Evolutionary conservation across 768 basidiomycete genomes (phyloP).

Genomic region (Cystofilobasidium capitatum): DNA sequence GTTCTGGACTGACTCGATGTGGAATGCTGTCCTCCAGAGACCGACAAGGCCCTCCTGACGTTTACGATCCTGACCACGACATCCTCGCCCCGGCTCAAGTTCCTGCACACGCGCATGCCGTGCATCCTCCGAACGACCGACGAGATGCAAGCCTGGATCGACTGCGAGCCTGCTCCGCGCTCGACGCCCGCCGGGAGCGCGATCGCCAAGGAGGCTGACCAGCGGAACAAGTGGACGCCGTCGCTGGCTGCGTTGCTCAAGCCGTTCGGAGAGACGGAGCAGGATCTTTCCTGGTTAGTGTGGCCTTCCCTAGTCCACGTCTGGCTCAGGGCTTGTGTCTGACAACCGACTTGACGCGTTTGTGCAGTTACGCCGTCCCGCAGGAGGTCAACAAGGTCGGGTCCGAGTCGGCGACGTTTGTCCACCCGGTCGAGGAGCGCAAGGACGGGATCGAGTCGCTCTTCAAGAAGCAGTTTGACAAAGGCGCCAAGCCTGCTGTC

Average conservation of each 20-base stretch:
- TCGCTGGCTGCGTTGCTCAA: conserved; percentile 53
- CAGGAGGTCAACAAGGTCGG: conserved; percentile 87
- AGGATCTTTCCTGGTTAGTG: conserved; percentile 62
- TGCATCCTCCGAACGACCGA: conserved; percentile 60
- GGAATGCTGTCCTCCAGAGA: neutral
- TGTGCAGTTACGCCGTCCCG: conserved; percentile 68
- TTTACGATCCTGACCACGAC: conserved; percentile 84
- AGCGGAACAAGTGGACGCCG: conserved; percentile 47
- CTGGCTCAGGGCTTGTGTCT: too few species aligned
- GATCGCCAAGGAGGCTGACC: conserved; percentile 18
- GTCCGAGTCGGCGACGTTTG: conserved; percentile 66
- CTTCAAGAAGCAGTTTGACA: conserved; percentile 36
- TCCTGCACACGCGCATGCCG: conserved; percentile 78
- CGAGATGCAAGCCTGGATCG: conserved; percentile 66
- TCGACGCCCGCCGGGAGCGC: neutral
- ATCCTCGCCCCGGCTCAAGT: conserved; percentile 58
- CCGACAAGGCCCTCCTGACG: conserved; percentile 46
- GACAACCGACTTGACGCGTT: neutral
- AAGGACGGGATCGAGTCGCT: conserved; percentile 61
- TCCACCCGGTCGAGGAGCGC: conserved; percentile 65
- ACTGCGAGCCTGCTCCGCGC: conserved; percentile 38
- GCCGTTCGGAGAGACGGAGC: conserved; percentile 46
- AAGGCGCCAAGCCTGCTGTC: conserved; percentile 24
- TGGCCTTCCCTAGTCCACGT: neutral
- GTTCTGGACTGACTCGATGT: neutral